Evolutionary conservation across 208 protist species (phyloP).

Genomic region (Leishmania lainsoni): DNA sequence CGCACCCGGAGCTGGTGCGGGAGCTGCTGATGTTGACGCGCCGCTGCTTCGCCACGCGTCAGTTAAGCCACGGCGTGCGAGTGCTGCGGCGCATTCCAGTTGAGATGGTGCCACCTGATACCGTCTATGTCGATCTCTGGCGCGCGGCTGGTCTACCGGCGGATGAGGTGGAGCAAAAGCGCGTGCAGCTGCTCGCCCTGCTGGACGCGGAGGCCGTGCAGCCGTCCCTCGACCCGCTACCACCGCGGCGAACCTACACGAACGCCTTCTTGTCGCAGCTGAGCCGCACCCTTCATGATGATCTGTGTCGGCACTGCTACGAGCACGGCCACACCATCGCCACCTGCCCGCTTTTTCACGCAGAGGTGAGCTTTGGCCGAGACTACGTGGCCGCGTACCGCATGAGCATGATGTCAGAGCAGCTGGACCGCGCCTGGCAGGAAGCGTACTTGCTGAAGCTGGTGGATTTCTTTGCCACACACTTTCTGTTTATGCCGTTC

Average conservation of each 20-base stretch:
- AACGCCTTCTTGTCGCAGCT: constrained; percentile 58
- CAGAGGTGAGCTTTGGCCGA: constrained; percentile 82
- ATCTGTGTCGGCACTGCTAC: constrained; percentile 85
- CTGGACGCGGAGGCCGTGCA: constrained; percentile 58
- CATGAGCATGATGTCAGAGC: constrained; percentile 90
- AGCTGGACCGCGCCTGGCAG: constrained; percentile 77
- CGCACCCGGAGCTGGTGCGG: constrained; percentile 38
- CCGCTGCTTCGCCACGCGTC: constrained; percentile 52
- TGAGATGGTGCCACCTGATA: constrained; percentile 51
- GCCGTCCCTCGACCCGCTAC: constrained; percentile 48
- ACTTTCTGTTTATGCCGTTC: constrained; percentile 78
- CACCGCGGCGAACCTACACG: constrained; percentile 56
- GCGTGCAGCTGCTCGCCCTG: constrained; percentile 48
- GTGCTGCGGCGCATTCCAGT: constrained; percentile 75
- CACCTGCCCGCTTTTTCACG: constrained; percentile 77
- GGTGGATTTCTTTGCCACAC: constrained; percentile 61
- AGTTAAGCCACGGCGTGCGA: constrained; percentile 54
- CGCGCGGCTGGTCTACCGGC: constrained; percentile 65
- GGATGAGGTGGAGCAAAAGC: constrained; percentile 42
- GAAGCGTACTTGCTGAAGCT: constrained; percentile 77
- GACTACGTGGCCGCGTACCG: constrained; percentile 88
- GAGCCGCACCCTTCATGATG: constrained; percentile 64
- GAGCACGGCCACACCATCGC: constrained; percentile 64
- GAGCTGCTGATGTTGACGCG: constrained; percentile 44
- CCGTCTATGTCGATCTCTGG: constrained; percentile 61